Evolutionary conservation across 139 green algal genomes (phyloP).

Genomic region (Tetraselmis striata): DNA sequence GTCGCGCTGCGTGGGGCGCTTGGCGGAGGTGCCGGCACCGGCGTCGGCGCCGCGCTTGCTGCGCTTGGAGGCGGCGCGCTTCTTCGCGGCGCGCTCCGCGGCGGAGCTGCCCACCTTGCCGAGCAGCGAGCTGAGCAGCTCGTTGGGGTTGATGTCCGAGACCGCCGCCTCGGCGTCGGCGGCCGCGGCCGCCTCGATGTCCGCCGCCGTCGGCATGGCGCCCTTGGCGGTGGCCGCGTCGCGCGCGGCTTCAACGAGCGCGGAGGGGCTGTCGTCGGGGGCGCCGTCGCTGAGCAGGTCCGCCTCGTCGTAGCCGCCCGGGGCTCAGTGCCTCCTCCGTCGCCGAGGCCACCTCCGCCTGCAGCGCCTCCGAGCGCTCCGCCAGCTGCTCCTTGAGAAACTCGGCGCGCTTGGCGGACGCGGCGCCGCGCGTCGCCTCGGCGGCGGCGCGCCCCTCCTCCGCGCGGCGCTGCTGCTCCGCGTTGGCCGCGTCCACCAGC

Average conservation of each 20-base stretch:
- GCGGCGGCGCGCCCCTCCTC: neutral
- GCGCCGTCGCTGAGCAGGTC: neutral
- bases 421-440: too few relatives aligned
- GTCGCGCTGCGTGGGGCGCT: neutral
- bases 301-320: neutral
- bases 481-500: neutral
- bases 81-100: neutral
- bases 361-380: neutral
- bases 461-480: neutral
- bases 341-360: neutral
- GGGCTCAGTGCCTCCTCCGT: too few relatives aligned
- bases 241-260: neutral
- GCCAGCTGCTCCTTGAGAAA: neutral
- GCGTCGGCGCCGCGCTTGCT: neutral
- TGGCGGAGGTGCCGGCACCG: neutral
- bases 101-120: neutral
- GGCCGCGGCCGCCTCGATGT: neutral
- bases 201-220: neutral
- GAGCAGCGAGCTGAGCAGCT: neutral
- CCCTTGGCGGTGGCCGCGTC: neutral
- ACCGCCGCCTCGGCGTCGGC: neutral
- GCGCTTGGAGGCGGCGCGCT: neutral
- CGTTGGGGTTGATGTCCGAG: neutral
- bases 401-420: neutral
- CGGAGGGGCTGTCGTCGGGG: neutral